These are phyloP conservation scores for Aspergillus sp. DNA, from an alignment of 2,329 filamentous ascomycete genomes.

Conservation along the genomic window DNA sequence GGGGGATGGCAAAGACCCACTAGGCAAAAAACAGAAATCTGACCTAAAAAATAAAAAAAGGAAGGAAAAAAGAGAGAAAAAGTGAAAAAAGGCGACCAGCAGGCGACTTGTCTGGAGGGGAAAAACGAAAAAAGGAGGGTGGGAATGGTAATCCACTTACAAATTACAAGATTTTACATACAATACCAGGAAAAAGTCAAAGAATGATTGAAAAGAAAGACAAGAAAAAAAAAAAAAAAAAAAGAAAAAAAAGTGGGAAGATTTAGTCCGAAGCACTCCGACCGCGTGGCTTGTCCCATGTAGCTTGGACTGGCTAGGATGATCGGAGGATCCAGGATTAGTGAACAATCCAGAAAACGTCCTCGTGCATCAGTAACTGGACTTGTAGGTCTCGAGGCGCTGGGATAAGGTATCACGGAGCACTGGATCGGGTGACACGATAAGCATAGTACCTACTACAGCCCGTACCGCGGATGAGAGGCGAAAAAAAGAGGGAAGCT, in stretches of 20 bases:
- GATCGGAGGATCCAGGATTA: conserved; percentile 7
- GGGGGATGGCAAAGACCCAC: conserved; percentile 13
- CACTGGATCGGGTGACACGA: conserved; percentile 4
- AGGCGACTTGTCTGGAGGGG: background rate
- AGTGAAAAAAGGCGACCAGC: conserved; percentile 1
- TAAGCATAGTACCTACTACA: conserved; percentile 2
- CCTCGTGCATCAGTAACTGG: background rate
- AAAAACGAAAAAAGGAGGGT: background rate
- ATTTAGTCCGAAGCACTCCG: background rate
- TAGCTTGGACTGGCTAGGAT: background rate
- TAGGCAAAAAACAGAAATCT: conserved; percentile 6
- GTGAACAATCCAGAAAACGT: conserved; percentile 10
- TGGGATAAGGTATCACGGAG: conserved; percentile 7
- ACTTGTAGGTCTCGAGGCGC: background rate
- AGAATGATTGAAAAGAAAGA: background rate
- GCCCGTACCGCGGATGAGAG: background rate
- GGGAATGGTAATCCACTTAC: conserved; percentile 2
- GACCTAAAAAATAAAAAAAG: conserved; percentile 10
- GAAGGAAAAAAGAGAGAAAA: conserved; percentile 10
- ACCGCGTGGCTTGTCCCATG: conserved; percentile 1
- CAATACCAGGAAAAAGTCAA: background rate
- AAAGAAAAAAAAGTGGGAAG: background rate
- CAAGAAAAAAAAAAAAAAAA: background rate
- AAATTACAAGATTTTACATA: background rate
- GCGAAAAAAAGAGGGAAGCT: background rate